Evolutionary conservation across 2,329 filamentous ascomycete species (phyloP).

Genomic region (Metarhizium humberi): DNA sequence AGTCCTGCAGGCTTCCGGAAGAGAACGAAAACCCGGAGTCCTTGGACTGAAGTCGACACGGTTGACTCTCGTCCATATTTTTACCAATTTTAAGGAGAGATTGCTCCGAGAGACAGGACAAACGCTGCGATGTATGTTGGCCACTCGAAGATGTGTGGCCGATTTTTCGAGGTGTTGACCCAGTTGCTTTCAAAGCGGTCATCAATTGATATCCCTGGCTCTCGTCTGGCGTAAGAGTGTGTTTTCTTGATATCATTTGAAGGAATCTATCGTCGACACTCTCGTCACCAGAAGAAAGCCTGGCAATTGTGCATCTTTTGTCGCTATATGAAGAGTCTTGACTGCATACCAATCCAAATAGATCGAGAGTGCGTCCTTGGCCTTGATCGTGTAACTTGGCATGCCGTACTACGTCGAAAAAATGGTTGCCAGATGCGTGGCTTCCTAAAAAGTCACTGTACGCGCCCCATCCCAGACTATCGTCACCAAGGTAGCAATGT

Average conservation of each 20-base stretch:
- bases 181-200: neutral
- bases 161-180: neutral
- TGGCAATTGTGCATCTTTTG: neutral
- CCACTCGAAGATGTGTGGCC: neutral
- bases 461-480: neutral
- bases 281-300: neutral
- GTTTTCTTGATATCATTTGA: neutral
- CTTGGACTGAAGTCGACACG: neutral
- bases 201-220: constrained; percentile 2
- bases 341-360: constrained; percentile 1
- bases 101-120: neutral
- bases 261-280: neutral
- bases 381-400: neutral
- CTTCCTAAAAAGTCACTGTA: neutral
- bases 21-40: neutral
- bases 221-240: constrained; percentile 1
- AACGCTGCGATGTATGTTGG: neutral
- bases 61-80: neutral
- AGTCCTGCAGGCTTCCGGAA: neutral
- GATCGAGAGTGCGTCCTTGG: neutral
- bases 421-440: neutral
- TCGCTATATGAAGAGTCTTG: neutral
- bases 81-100: neutral
- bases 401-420: neutral
- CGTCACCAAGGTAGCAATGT: neutral